Evolutionary conservation across 495 filamentous ascomycete species (phyloP).

Genomic region (Trichoderma gamsii): DNA sequence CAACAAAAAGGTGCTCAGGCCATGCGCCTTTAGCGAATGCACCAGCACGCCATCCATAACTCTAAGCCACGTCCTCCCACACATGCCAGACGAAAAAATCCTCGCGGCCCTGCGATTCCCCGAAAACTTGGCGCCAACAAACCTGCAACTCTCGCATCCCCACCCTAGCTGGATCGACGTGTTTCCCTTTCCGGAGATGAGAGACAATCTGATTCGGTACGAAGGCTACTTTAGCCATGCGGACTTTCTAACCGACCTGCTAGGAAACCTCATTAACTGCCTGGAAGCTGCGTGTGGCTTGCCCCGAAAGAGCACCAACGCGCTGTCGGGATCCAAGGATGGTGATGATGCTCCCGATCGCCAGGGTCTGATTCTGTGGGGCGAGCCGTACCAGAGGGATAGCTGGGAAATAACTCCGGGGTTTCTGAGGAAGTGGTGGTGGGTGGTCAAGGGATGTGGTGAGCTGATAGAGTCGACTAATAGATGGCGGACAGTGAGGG

Average conservation of each 20-base stretch:
- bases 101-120: slow-evolving; percentile 24
- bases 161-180: slow-evolving; percentile 40
- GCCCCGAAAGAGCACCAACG: neutral
- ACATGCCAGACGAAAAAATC: slow-evolving; percentile 24
- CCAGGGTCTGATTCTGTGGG: slow-evolving; percentile 36
- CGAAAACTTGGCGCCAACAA: slow-evolving; percentile 31
- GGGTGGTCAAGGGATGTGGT: slow-evolving; percentile 31
- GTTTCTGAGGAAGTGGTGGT: slow-evolving; percentile 42
- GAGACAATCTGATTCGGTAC: slow-evolving; percentile 34
- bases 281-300: neutral
- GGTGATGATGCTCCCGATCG: slow-evolving; percentile 21
- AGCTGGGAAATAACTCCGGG: slow-evolving; percentile 44
- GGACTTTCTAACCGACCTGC: slow-evolving; percentile 2
- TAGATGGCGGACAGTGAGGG: slow-evolving; percentile 36
- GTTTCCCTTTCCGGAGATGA: slow-evolving; percentile 31
- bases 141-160: slow-evolving; percentile 31
- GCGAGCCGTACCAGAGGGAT: slow-evolving; percentile 33
- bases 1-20: slow-evolving; percentile 35
- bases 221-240: slow-evolving; percentile 14
- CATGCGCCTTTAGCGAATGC: slow-evolving; percentile 23
- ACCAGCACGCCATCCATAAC: slow-evolving; percentile 27
- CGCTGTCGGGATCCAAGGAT: neutral
- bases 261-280: neutral
- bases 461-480: slow-evolving; percentile 37
- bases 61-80: slow-evolving; percentile 24